Evolutionary conservation across 2,329 filamentous ascomycete species (phyloP).

Genomic region (Botrytis paeoniae): DNA sequence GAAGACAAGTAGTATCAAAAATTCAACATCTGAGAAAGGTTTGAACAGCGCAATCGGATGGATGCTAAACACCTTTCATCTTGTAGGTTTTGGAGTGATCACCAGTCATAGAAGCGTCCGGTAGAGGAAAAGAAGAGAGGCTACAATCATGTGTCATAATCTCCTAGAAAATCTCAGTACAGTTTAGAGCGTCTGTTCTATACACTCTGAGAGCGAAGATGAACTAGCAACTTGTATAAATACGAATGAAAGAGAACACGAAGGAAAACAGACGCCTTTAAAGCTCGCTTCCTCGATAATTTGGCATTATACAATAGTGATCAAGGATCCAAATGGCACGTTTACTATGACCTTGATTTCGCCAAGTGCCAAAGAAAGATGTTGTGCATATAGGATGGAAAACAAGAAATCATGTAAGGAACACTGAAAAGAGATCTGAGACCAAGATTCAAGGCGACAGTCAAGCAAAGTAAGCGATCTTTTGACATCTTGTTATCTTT

Average conservation of each 20-base stretch:
- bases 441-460: background rate
- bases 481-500: background rate
- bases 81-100: background rate
- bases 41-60: no score
- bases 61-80: no score
- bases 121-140: background rate
- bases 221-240: background rate
- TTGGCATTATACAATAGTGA: background rate
- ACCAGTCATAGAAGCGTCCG: background rate
- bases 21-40: no score
- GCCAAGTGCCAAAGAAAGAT: background rate
- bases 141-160: background rate
- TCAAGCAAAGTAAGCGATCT: background rate
- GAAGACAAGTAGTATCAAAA: background rate
- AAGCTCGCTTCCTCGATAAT: background rate
- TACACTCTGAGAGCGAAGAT: background rate
- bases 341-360: background rate
- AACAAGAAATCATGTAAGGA: background rate
- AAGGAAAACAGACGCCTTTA: background rate
- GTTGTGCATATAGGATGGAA: background rate
- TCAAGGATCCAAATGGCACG: background rate
- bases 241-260: background rate
- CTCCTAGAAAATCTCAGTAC: background rate
- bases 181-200: background rate
- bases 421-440: background rate